These are phyloP conservation scores for Apiospora malaysiana DNA, from an alignment of 2,329 filamentous ascomycete species.

Conservation along the genomic window DNA sequence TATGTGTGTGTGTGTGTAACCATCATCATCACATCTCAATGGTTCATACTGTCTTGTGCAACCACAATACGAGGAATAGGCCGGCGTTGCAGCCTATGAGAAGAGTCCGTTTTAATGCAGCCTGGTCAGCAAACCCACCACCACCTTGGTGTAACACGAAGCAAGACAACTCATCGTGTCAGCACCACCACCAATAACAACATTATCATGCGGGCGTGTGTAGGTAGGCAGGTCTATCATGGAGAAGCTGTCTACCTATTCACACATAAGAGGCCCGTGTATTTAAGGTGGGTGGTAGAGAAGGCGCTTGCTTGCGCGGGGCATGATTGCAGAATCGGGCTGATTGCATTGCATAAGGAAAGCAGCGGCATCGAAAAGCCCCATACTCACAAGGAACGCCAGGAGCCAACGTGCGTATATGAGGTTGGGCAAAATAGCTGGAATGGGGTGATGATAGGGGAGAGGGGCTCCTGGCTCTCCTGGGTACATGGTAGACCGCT, in stretches of 20 bases:
- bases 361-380: no score
- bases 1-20: constrained; percentile 6
- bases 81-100: not conserved
- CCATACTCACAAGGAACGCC: no score
- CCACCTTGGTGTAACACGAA: constrained; percentile 4
- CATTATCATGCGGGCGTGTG: not conserved
- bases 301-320: not conserved
- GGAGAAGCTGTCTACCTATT: no score
- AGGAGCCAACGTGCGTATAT: not conserved
- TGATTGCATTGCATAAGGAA: not conserved
- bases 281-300: not conserved
- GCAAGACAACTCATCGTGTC: not conserved
- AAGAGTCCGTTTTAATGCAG: not conserved
- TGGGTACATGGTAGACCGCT: not conserved
- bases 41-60: not conserved
- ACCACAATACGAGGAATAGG: not conserved
- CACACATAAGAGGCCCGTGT: no score
- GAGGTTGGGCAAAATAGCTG: no score
- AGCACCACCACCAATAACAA: not conserved
- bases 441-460: not conserved
- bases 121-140: not conserved
- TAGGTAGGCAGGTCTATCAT: not conserved
- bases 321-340: not conserved
- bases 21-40: not conserved
- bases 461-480: not conserved